Evolutionary conservation across 2,329 filamentous ascomycete species (phyloP).

Genomic region (Endocalyx cinctus): DNA sequence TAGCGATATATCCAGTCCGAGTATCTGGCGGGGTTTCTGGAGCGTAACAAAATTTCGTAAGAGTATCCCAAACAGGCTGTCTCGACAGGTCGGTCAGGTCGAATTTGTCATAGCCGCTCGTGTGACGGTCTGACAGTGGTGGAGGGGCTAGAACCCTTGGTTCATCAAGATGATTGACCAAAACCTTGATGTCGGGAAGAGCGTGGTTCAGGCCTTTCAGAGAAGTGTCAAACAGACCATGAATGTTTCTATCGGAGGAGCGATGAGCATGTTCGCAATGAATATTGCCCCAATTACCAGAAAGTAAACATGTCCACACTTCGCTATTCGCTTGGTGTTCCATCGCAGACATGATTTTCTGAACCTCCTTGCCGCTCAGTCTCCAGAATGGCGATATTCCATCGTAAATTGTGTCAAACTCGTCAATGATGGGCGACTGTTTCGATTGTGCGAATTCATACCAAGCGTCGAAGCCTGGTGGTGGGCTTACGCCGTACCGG

Average conservation of each 20-base stretch:
- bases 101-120: constrained; percentile 5
- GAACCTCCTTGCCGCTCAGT: constrained; percentile 31
- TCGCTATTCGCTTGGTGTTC: constrained; percentile 24
- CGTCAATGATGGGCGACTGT: constrained; percentile 43
- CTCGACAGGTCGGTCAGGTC: constrained; percentile 23
- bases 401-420: constrained; percentile 41
- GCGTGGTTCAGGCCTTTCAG: constrained; percentile 17
- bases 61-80: constrained; percentile 23
- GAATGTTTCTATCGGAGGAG: constrained; percentile 29
- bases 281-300: constrained; percentile 19
- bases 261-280: constrained; percentile 30
- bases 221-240: constrained; percentile 25
- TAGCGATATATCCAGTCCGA: not conserved
- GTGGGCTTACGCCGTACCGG: constrained; percentile 39
- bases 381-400: constrained; percentile 36
- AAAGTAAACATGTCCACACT: constrained; percentile 33
- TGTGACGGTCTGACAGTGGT: not conserved
- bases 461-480: constrained; percentile 43
- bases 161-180: constrained; percentile 46
- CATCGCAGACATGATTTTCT: constrained; percentile 20
- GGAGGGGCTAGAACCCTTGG: constrained; percentile 34
- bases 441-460: constrained; percentile 35
- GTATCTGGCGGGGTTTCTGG: not conserved
- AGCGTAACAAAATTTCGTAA: constrained; percentile 27
- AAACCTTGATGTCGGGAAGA: constrained; percentile 35